Base-by-base conservation (phyloP, 768 basidiomycete species). In the Boletus rufocinnamomeus region DNA sequence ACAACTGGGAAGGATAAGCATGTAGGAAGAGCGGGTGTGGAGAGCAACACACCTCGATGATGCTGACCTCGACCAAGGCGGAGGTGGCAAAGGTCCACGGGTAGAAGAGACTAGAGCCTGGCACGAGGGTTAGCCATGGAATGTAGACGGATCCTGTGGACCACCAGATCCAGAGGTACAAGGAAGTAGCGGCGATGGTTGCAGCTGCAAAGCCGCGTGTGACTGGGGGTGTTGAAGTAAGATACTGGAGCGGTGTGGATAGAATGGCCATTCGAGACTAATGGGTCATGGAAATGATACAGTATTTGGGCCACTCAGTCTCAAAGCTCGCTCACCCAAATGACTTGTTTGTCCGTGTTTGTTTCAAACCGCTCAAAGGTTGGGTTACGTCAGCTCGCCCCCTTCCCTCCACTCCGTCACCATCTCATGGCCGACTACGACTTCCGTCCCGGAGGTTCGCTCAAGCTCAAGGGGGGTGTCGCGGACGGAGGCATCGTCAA, bases 41-140 rank as follows among this genome's bases (percentile, higher is more conserved):
- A 28, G 28, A 21, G 6, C 25, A 5, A 80, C 88, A 67, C 56
- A 94, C 97, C 84, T 95, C 95, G 57, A 91, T 75, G 54, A 95
- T 65, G 59, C 81, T 87, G 48, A 86, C 84, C 76, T 99, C 97
- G 19, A 97, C 90, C 59, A 95, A 83, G 21, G 85, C 88, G 3
- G 92, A 89, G 6, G 90, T 95, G n/a, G 94, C 75, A 63, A 98
- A 82, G 3, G 93, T 93, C 97, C 97, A 99, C 47, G 96, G 96
- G 61, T 87, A 86, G 72, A 88, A 92, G 32, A 93, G 65, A 66
- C 87, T 88, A 43, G 83, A 81, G 16, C 93, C 95, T 6, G 95
- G 95, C 13, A 91, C 79, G 58, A 95, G 77, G 7, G 88, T 85
- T 66, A 96, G 79, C 75, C 89, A 95, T 32, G 88, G 85, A 30